A percentile compares a stretch with the other conserved stretches of the same genome.
Conservation (phyloP, 78 protist species). For the Dictyostelium brefeldianum region DNA sequence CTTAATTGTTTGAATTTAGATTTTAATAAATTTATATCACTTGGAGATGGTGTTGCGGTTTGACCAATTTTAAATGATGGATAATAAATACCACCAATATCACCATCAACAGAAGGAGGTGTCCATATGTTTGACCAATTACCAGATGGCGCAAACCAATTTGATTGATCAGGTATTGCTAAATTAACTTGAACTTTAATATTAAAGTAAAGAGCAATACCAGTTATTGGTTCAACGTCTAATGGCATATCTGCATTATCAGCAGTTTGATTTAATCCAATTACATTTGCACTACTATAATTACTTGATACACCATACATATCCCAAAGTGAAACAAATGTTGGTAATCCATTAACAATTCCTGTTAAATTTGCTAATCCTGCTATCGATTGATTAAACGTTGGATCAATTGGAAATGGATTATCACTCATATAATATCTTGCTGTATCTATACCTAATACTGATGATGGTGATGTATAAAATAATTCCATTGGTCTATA, state of each 20-base stretch:
- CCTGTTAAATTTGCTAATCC: slow-evolving; percentile 43
- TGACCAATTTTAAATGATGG: slow-evolving; percentile 65
- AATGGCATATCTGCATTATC: slow-evolving; percentile 47
- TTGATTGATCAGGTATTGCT: neutral
- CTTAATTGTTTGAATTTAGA: slow-evolving; percentile 17
- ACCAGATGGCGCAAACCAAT: neutral
- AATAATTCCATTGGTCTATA: slow-evolving; percentile 20
- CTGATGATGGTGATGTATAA: neutral
- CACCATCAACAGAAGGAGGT: neutral
- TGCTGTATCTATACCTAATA: slow-evolving; percentile 3
- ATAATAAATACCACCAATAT: neutral
- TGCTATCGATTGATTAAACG: neutral
- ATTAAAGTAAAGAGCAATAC: slow-evolving; percentile 55
- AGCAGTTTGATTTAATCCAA: slow-evolving; percentile 25
- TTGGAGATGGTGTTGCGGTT: slow-evolving; percentile 5
- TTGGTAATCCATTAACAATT: neutral
- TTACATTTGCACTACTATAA: neutral
- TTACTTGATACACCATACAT: slow-evolving; percentile 44
- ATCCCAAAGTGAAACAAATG: slow-evolving; percentile 60
- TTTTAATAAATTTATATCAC: neutral
- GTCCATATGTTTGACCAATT: neutral
- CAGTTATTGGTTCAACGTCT: slow-evolving; percentile 58
- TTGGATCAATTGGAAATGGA: slow-evolving; percentile 23
- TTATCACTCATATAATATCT: slow-evolving; percentile 49
- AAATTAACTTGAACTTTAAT: slow-evolving; percentile 56